Evolutionary conservation across 2,329 filamentous ascomycete genomes (phyloP).

Genomic region (Leptographium flavum): DNA sequence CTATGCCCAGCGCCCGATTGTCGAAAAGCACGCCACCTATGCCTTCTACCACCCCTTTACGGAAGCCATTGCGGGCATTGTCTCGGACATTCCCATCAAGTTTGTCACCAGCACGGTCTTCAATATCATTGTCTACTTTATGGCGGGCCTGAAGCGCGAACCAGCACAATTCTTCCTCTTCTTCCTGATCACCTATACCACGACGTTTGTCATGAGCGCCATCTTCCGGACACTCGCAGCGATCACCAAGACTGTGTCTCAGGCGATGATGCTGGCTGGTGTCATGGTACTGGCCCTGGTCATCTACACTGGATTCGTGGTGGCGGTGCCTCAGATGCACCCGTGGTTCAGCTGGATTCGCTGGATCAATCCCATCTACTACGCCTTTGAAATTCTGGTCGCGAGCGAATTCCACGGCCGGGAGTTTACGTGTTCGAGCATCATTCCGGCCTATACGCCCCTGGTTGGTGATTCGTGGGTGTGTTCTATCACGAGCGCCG

Average conservation of each 20-base stretch:
- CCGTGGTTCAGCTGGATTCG: conserved; percentile 72
- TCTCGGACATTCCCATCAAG: conserved; percentile 76
- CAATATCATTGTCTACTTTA: conserved; percentile 73
- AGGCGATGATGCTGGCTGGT: conserved; percentile 46
- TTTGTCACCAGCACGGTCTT: conserved; percentile 59
- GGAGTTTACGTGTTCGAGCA: conserved; percentile 36
- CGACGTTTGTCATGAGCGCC: conserved; percentile 70
- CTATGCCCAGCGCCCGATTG: conserved; percentile 78
- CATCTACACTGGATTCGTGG: conserved; percentile 58
- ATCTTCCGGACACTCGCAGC: conserved; percentile 70
- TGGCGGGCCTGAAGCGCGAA: conserved; percentile 65
- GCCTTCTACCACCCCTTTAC: conserved; percentile 81
- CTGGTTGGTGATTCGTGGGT: conserved; percentile 27
- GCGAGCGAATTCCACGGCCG: conserved; percentile 67
- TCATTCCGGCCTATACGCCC: conserved; percentile 22
- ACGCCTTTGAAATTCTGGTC: conserved; percentile 67
- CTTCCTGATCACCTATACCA: conserved; percentile 58
- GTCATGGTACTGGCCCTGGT: conserved; percentile 50
- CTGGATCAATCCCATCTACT: conserved; percentile 65
- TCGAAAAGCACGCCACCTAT: conserved; percentile 79
- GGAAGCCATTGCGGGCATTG: conserved; percentile 76
- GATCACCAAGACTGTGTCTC: conserved; percentile 52
- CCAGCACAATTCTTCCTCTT: conserved; percentile 76
- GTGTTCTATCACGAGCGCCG: conserved; percentile 45
- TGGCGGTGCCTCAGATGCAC: conserved; percentile 52